Evolutionary conservation across 2,329 filamentous ascomycete species (phyloP).

Genomic region (Fusarium sp.): DNA sequence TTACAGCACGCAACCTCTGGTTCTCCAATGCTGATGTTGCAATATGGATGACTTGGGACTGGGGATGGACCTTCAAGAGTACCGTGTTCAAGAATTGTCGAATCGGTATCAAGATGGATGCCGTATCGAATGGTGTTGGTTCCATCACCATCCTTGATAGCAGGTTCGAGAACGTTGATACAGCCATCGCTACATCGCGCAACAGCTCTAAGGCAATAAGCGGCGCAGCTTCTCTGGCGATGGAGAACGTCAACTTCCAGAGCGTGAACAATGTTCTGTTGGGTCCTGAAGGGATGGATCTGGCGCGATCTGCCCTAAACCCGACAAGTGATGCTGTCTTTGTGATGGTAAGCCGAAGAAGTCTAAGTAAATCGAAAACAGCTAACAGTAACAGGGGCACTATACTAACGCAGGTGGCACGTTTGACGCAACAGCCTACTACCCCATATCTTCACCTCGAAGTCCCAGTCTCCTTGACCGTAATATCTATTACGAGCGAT

Average conservation of each 20-base stretch:
- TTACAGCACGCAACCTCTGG: conserved; percentile 77
- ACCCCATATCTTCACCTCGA: conserved; percentile 30
- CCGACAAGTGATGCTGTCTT: conserved; percentile 38
- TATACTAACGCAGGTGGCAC: conserved; percentile 42
- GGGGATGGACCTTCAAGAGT: conserved; percentile 82
- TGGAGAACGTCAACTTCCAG: conserved; percentile 64
- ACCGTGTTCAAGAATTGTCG: conserved; percentile 74
- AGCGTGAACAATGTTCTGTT: conserved; percentile 52
- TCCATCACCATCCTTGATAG: conserved; percentile 84
- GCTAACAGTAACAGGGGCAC: conserved; percentile 47
- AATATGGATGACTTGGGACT: conserved; percentile 81
- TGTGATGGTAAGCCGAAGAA: conserved; percentile 44
- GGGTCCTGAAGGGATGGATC: conserved; percentile 36
- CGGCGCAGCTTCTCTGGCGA: conserved; percentile 60
- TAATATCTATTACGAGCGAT: conserved; percentile 76
- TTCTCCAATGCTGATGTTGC: conserved; percentile 77
- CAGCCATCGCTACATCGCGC: conserved; percentile 76
- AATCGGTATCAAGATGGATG: conserved; percentile 77
- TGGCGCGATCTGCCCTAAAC: conserved; percentile 29
- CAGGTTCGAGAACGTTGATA: conserved; percentile 74
- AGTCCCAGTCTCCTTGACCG: conserved; percentile 65
- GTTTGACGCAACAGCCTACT: conserved; percentile 45
- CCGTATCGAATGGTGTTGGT: conserved; percentile 71
- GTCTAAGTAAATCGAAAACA: not conserved
- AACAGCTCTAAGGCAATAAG: conserved; percentile 51